Evolutionary conservation across 2,329 filamentous ascomycete species (phyloP).

Genomic region (Penicillium sp.): DNA sequence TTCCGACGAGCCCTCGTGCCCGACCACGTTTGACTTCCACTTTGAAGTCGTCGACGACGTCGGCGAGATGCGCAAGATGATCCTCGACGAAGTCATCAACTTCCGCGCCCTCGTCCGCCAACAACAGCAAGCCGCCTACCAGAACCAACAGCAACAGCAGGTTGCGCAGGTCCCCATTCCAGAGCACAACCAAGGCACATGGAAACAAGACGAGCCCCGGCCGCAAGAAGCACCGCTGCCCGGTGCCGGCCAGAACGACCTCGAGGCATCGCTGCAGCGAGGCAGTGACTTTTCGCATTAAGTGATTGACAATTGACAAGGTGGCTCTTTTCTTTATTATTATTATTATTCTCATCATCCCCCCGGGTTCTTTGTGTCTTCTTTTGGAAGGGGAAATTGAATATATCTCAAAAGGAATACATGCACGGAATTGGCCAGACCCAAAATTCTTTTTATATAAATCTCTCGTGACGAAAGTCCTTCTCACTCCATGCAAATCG

Average conservation of each 20-base stretch:
- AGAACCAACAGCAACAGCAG: conserved; percentile 35
- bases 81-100: conserved; percentile 83
- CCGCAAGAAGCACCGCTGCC: conserved; percentile 53
- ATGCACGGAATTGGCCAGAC: neutral
- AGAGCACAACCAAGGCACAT: conserved; percentile 53
- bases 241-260: conserved; percentile 41
- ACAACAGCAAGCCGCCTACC: conserved; percentile 38
- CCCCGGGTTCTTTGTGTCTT: neutral
- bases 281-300: conserved; percentile 50
- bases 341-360: neutral
- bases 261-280: conserved; percentile 51
- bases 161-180: conserved; percentile 56
- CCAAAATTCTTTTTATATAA: neutral
- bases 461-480: no score
- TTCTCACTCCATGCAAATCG: no score
- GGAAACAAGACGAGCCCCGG: conserved; percentile 58
- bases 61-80: conserved; percentile 92
- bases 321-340: neutral
- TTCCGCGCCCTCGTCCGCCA: conserved; percentile 66
- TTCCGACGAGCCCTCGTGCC: conserved; percentile 90
- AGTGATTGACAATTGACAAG: neutral
- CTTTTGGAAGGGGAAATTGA: neutral
- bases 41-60: conserved; percentile 98
- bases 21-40: conserved; percentile 93
- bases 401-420: neutral